Base-by-base conservation (phyloP, 2,329 filamentous ascomycete species). In the Phialophora macrospora region DNA sequence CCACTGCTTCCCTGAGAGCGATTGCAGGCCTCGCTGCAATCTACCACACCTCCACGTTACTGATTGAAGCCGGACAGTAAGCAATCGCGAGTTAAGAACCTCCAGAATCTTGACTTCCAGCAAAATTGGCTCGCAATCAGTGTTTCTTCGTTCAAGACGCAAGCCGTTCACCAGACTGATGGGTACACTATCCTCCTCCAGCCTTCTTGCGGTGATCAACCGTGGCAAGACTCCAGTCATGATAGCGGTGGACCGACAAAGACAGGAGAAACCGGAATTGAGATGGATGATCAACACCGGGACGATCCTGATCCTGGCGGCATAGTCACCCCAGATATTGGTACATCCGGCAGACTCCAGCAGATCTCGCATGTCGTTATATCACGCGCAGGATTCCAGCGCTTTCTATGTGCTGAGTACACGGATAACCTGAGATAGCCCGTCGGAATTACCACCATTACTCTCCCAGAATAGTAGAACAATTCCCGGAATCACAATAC, bases 151-250 rank as follows among this genome's bases (percentile, higher is more conserved):
- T 66, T 71, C 56, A 64, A 60, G 32, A 70, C 63, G 20, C 59
- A 69, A 49, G 63, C 66, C 20, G 51, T 67, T 0, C 61, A 60
- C 20, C 62, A 66, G 32, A 52, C 59, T 26, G 69, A 73, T 46
- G 70, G 71, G 14, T 72, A 70, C 59, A 70, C 64, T 4, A 55
- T 71, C 11, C 44, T 73, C 17, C 60, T 73, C 11, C 68, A 68
- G 41, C 60, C 66, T 30, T 26, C 3, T 38, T 30, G 12, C 22
- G 4, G 17, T 30, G 7, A 30, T 28, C 11, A 32, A 41, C 30
- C 14, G 26, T 9, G 20, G 3, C 46, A 20, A 32, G 46, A 12
- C 20, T n/a, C 20, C 48, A 28, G 20, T 2, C 20, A 22, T 22
- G 26, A 24, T 38, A 41, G 17, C 38, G 2, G 54, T 38, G 32